A percentile compares a stretch with the other conserved stretches of the same genome.
phyloP scores from a whole-genome alignment of 1,284 basidiomycete genomes.

The Salmacisia buchloeana region DNA sequence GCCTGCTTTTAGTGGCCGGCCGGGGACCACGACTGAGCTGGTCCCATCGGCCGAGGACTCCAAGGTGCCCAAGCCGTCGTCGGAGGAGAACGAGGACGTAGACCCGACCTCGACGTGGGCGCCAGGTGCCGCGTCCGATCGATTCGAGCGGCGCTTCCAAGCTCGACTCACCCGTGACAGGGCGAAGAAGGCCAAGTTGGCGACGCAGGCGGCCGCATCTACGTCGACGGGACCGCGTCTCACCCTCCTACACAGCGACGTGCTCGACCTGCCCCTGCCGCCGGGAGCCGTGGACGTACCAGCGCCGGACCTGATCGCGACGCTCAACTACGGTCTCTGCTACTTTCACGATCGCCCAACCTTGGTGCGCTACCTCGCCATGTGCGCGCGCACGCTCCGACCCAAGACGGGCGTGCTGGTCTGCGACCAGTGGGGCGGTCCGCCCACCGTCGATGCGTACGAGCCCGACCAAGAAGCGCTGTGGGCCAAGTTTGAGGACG shows the following conservation, averaged over 20 bases:
- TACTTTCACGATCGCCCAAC: slow-evolving; percentile 38
- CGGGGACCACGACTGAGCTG: not conserved
- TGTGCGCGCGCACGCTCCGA: slow-evolving; percentile 22
- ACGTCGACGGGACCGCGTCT: slow-evolving; percentile 12
- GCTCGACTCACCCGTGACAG: slow-evolving; percentile 10
- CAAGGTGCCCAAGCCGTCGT: not conserved
- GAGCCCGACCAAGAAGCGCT: slow-evolving; percentile 11
- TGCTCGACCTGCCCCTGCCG: slow-evolving; percentile 30
- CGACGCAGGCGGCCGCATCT: not conserved
- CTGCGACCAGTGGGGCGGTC: slow-evolving; percentile 40
- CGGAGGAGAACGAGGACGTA: not conserved
- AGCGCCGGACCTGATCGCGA: slow-evolving; percentile 30
- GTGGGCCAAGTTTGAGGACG: slow-evolving; percentile 15
- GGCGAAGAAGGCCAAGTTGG: slow-evolving; percentile 12
- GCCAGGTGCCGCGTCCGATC: slow-evolving; percentile 13
- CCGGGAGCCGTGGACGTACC: slow-evolving; percentile 12
- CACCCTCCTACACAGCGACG: slow-evolving; percentile 34
- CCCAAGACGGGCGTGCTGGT: slow-evolving; percentile 34
- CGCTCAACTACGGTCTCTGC: slow-evolving; percentile 41
- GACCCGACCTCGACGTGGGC: not conserved
- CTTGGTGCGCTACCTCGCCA: slow-evolving; percentile 25
- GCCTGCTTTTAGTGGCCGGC: slow-evolving; percentile 12
- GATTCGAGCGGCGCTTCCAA: slow-evolving; percentile 28
- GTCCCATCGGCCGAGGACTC: not conserved
- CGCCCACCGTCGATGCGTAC: slow-evolving; percentile 28